These are phyloP conservation scores for Carex kokanica DNA, from an alignment of 176 grass and related monocot species.

Conservation along the genomic window DNA sequence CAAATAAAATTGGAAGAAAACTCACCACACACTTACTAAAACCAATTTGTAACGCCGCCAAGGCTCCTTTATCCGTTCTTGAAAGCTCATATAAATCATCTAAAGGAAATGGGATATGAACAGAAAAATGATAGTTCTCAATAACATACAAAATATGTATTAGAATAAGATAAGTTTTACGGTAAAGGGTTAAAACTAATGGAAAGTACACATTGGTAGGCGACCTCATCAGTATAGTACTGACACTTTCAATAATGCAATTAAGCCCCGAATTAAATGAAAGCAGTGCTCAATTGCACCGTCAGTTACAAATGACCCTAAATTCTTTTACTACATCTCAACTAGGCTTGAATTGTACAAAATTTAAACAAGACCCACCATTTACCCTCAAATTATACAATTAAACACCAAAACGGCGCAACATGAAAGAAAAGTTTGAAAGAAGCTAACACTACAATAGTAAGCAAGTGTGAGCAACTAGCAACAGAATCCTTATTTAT, in stretches of 20 bases:
- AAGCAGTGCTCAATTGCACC: not conserved
- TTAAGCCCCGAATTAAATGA: not conserved
- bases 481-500: not conserved
- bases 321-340: not conserved
- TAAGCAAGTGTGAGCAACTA: not conserved
- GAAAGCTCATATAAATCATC: constrained; percentile 53
- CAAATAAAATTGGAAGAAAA: constrained; percentile 8
- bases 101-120: constrained; percentile 11
- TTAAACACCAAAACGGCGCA: too few species aligned
- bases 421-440: too few species aligned
- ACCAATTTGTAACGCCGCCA: constrained; percentile 48
- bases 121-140: not conserved
- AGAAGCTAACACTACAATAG: not conserved
- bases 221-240: not conserved
- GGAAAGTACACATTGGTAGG: not conserved
- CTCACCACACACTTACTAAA: constrained; percentile 93
- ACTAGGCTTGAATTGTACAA: not conserved
- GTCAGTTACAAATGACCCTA: not conserved
- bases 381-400: too few species aligned
- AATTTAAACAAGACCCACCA: not conserved
- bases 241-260: not conserved
- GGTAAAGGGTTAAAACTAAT: not conserved
- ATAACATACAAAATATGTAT: not conserved
- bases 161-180: not conserved
- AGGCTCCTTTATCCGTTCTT: constrained; percentile 45